Evolutionary conservation across 179 eudicot genomes (phyloP), one percentile per base, ranked within the genome.

Genomic region (Corrigiola litoralis): DNA sequence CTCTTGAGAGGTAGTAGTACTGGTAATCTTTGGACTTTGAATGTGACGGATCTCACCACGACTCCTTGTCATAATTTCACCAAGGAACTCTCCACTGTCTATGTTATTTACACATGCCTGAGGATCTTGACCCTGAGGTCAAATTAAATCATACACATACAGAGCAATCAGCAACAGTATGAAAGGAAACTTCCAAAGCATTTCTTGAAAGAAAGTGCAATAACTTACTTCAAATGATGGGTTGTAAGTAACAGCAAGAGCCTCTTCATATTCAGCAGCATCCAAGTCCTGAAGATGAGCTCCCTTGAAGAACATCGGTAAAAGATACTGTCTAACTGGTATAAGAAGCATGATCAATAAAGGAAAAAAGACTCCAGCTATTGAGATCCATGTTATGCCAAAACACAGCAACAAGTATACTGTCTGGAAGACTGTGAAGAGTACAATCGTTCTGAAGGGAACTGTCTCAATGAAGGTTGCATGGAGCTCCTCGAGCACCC

Each of bases 331-430:
- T 61, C 99, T 82, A 44, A 90, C 96, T 3, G 97, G 97, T 46
- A 94, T 89, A 60, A 94, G 91, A 58, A 94, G 99, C 97, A 94
- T 90, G 74, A 94, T 90, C 79, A 90, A 41, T 70, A 94, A 61
- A 16, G 99, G 99, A 72, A 94, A 94, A 34, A 94, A 88, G 50
- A 94, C 96, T 37, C 99, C 99, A 29, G 99, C 99, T 50, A 94
- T 74, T 18, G 97, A 96, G 47, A 94, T 90, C 99, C 99, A 94
- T 24, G 99, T 94, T 70, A 90, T 77, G 32, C 97, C 99, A 60
- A 94, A 94, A 63, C 97, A 94, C 23, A 80, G 77, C 29, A 94
- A 82, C 79, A 94, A 72, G 77, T 94, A 94, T 29, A 69, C 78
- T n/a, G 88, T 81, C 78, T 94, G 99, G 49, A 94, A 94, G 47